Percentiles rank a stretch among this genome's conserved stretches.
Conservation (phyloP, 345 rosid species). For the Firmiana major region DNA sequence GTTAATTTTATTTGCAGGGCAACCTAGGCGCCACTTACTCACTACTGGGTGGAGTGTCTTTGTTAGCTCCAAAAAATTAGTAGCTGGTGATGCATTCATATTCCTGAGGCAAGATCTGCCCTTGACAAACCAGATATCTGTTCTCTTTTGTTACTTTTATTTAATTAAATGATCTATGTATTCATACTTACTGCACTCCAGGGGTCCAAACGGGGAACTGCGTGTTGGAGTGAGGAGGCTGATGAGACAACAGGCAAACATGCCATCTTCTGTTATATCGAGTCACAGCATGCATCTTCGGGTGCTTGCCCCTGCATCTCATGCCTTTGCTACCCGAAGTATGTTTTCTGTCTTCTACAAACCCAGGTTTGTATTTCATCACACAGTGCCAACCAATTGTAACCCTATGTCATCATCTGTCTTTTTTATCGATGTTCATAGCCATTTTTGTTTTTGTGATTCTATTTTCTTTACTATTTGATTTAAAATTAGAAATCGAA, state of each 20-base stretch:
- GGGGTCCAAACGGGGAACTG: conserved; percentile 94
- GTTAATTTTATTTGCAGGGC: conserved; percentile 51
- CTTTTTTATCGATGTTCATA: no score
- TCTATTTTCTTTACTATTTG: not conserved
- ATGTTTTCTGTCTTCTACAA: conserved; percentile 96
- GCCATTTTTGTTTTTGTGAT: not conserved
- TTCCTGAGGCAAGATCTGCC: conserved; percentile 71
- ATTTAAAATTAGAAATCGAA: not conserved
- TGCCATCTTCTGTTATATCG: conserved; percentile 96
- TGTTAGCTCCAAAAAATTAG: conserved; percentile 95
- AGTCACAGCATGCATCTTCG: conserved; percentile 99
- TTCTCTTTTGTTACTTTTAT: conserved; percentile 2
- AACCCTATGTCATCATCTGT: conserved; percentile 11
- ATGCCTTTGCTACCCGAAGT: conserved; percentile 85
- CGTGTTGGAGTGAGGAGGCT: conserved; percentile 94
- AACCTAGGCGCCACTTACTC: conserved; percentile 97
- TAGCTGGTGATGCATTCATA: conserved; percentile 99
- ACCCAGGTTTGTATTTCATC: conserved; percentile 60
- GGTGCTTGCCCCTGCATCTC: conserved; percentile 97
- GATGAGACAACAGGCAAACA: conserved; percentile 81
- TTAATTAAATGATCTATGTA: not conserved
- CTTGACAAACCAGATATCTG: not conserved
- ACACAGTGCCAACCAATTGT: not conserved
- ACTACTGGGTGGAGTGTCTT: conserved; percentile 99
- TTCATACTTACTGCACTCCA: conserved; percentile 25